phyloP scores from a whole-genome alignment of 2,329 filamentous ascomycete genomes.

The Verticillium nonalfalfae region DNA sequence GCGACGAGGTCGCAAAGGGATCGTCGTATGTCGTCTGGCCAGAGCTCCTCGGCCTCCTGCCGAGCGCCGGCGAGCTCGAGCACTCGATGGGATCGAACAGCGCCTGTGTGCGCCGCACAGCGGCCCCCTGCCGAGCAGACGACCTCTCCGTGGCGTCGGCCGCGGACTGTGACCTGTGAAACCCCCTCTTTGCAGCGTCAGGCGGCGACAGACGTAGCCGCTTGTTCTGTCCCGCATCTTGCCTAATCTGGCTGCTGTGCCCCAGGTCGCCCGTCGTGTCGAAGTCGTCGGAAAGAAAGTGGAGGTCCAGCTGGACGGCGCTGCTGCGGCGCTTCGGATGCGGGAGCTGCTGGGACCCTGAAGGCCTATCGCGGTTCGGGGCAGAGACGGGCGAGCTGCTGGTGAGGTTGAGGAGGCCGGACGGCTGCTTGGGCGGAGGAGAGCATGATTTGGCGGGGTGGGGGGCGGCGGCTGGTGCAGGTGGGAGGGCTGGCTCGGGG shows the following conservation, averaged over 20 bases:
- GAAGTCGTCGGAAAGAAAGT: conserved; percentile 33
- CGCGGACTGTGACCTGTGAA: background rate
- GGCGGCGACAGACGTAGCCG: conserved; percentile 16
- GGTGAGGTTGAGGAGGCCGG: background rate
- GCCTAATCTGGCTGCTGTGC: background rate
- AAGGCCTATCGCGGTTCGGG: background rate
- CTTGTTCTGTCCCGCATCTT: conserved; percentile 19
- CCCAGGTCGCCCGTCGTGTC: conserved; percentile 30
- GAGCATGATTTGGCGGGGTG: background rate
- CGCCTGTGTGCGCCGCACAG: background rate
- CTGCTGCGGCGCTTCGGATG: background rate
- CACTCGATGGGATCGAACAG: conserved; percentile 24
- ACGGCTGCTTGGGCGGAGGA: background rate
- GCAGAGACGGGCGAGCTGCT: background rate
- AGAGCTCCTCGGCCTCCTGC: background rate
- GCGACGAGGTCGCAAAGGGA: background rate
- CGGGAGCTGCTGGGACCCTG: background rate
- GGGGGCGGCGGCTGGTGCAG: background rate
- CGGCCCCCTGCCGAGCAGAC: background rate
- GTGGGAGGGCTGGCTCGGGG: background rate
- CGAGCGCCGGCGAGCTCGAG: conserved; percentile 24
- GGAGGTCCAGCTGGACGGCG: conserved; percentile 13
- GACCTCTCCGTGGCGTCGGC: background rate
- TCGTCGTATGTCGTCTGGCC: background rate
- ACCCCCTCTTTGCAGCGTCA: background rate